Evolutionary conservation across 108 stramenopile species (phyloP).

Genomic region (Fistulifera pelliculosa): DNA sequence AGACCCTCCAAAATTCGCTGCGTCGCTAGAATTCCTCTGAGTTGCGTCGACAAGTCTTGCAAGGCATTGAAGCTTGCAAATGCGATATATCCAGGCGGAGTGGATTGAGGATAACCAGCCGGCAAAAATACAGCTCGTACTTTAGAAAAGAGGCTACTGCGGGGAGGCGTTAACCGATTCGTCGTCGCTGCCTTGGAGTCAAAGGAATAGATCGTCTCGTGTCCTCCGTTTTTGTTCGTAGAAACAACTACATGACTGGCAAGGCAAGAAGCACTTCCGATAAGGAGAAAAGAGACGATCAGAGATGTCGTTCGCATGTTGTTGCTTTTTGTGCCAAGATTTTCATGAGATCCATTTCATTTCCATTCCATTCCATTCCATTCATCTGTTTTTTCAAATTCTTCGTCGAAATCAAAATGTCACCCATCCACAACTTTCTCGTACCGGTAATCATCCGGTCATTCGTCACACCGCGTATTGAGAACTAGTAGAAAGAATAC

Average conservation of each 20-base stretch:
- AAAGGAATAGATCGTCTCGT: constrained; percentile 6
- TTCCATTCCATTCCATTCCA: too few relatives aligned
- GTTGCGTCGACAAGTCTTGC: constrained; percentile 68
- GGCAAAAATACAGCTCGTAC: constrained; percentile 27
- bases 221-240: constrained; percentile 21
- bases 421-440: too few relatives aligned
- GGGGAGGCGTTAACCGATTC: constrained; percentile 6
- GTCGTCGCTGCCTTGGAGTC: neutral
- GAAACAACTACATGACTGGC: constrained; percentile 12
- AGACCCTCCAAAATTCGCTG: constrained; percentile 77
- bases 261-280: too few relatives aligned
- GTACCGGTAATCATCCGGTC: too few relatives aligned
- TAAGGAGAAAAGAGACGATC: too few relatives aligned
- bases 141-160: constrained; percentile 30
- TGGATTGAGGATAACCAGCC: constrained; percentile 31
- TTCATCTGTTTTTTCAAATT: too few relatives aligned
- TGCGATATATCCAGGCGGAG: constrained; percentile 53
- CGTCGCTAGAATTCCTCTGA: constrained; percentile 69
- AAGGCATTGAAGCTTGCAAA: constrained; percentile 55
- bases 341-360: too few relatives aligned
- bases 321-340: too few relatives aligned
- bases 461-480: too few relatives aligned
- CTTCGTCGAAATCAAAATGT: too few relatives aligned
- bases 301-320: too few relatives aligned
- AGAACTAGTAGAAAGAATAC: too few relatives aligned